Evolutionary conservation across 2,329 filamentous ascomycete genomes (phyloP), one percentile per base, ranked within the genome.

Genomic region (Phaeosphaeriaceae sp.): DNA sequence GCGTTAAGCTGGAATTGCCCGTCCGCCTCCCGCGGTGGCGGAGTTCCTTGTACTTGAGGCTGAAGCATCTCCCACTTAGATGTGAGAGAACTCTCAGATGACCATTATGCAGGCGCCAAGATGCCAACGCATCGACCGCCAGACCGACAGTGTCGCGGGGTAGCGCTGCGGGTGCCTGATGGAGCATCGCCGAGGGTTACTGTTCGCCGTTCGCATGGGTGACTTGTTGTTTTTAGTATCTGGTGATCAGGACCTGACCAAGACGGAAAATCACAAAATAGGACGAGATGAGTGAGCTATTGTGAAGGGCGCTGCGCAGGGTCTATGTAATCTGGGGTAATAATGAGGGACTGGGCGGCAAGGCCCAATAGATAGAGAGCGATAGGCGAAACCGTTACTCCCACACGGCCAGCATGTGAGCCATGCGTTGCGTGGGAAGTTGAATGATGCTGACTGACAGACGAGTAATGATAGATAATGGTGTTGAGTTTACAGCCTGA

Each of bases 71-170:
- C 58, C 59, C 61, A 63, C 60, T 64, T 54, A 66, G 57, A 45
- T 48, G 53, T 56, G 41, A 58, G 60, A 58, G 51, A 56, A 49
- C 36, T 43, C 63, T 60, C 70, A 72, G 70, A 72, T 71, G 70
- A 72, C 68, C 58, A 51, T 26, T 47, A 48, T 62, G 68, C 64
- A 68, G 54, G 63, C 67, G 67, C 68, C 70, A 71, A 66, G 33
- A 26, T 70, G 70, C 67, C 70, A 73, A 54, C 70, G 70, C 70
- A 73, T 71, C 67, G 52, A 61, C 58, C 61, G 60, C 58, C 65
- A 69, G 59, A 69, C 67, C 67, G 64, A 63, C 56, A 50, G 52
- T 54, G 58, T 59, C 61, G 62, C 63, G 64, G 61, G 58, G 64
- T 64, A 64, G 57, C 49, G 60, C 61, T 60, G 63, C 63, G 59